Base-by-base conservation (phyloP, 192 early-diverging fungal genomes). In the Dissophora ornata region DNA sequence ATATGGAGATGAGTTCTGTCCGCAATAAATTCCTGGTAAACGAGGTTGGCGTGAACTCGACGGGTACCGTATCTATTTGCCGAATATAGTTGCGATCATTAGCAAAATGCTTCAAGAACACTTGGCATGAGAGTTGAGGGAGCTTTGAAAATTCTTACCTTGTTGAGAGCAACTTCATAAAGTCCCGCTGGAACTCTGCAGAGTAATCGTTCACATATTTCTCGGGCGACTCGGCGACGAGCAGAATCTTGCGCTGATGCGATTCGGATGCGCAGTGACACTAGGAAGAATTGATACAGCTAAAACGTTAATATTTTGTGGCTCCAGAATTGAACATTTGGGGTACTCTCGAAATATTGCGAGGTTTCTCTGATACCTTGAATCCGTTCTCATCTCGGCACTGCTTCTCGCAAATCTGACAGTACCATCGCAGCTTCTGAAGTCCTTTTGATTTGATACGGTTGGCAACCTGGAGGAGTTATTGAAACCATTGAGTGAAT, bases 341-440 rank as follows among this genome's bases (percentile, higher is more conserved):
- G n/a, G n/a, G n/a, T n/a, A n/a, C n/a, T n/a, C n/a, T n/a, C n/a
- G n/a, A n/a, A n/a, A n/a, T n/a, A n/a, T n/a, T n/a, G n/a, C n/a
- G n/a, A n/a, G n/a, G n/a, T n/a, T n/a, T n/a, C n/a, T n/a, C n/a
- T n/a, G n/a, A n/a, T n/a, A 67, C 83, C 81, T 96, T 96, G 86
- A 96, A 98, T 2, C 96, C 96, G 83, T 98, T 98, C 71, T 94
- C 94, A 82, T 98, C 96, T 59, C 94, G 85, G 65, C 93, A 96
- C 75, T 86, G 84, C 81, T 90, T 93, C 71, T 96, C 88, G 67
- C 95, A 97, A 85, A 94, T 94, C 80, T 97, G 96, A 80, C 96
- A 97, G 77, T 95, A 97, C 86, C 92, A 97, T 36, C 91, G 86
- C 38, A 97, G 84, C 57, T 92, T 91, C 52, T 93, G 90, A 52